Percentiles rank a stretch among this genome's conserved stretches.
phyloP scores from a whole-genome alignment of 1,284 basidiomycete species.

The Puccinia coronata region DNA sequence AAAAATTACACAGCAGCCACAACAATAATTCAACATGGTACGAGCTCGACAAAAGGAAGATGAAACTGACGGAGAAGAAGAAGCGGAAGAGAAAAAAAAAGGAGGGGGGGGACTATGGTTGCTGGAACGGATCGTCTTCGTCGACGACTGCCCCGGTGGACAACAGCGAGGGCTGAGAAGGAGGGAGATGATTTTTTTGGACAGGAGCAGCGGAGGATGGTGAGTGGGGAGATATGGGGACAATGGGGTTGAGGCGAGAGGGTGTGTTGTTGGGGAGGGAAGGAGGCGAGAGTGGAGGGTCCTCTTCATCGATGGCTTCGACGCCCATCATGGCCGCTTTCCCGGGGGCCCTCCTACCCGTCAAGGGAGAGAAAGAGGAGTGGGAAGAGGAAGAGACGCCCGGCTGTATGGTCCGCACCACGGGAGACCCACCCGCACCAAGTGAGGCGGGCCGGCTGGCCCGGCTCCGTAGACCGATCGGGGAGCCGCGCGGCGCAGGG shows the following conservation, averaged over 20 bases:
- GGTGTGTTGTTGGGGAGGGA: neutral
- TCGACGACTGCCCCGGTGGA: neutral
- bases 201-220: neutral
- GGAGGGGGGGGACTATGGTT: neutral
- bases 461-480: neutral
- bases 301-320: slow-evolving; percentile 50
- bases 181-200: neutral
- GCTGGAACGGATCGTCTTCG: slow-evolving; percentile 12
- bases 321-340: slow-evolving; percentile 38
- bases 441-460: neutral
- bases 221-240: neutral
- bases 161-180: neutral
- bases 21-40: no score
- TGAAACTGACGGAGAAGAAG: neutral
- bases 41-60: neutral
- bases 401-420: neutral
- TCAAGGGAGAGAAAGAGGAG: neutral
- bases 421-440: neutral
- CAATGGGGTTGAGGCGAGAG: neutral
- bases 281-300: neutral
- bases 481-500: neutral
- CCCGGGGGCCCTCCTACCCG: neutral
- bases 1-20: no score
- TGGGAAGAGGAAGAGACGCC: neutral
- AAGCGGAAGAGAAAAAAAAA: neutral